Evolutionary conservation across 495 filamentous ascomycete genomes (phyloP).

Genomic region (Penicillium mononematosum): DNA sequence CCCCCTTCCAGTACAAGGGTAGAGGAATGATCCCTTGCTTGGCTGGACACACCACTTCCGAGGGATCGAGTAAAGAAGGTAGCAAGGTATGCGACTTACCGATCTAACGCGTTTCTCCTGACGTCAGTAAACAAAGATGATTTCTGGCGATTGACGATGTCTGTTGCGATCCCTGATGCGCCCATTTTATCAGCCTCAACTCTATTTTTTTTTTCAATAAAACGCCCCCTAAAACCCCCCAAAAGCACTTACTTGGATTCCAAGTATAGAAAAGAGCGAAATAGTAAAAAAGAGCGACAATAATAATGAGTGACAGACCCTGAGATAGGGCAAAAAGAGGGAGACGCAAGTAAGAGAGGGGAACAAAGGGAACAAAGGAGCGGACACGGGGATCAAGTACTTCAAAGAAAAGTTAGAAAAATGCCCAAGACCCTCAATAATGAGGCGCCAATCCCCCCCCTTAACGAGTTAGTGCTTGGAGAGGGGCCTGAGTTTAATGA

Average conservation of each 20-base stretch:
- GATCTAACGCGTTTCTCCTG: conserved; percentile 22
- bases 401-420: conserved; percentile 6
- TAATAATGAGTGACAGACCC: conserved; percentile 17
- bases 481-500: conserved; percentile 16
- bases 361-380: conserved; percentile 2
- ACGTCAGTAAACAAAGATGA: conserved; percentile 27
- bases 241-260: neutral
- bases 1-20: conserved; percentile 16
- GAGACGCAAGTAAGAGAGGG: neutral
- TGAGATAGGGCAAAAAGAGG: conserved; percentile 19
- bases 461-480: conserved; percentile 3
- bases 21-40: conserved; percentile 28
- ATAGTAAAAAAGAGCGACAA: conserved; percentile 14
- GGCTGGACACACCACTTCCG: conserved; percentile 3
- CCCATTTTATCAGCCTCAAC: conserved; percentile 5
- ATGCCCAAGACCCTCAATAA: neutral
- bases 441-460: conserved; percentile 7
- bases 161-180: conserved; percentile 1
- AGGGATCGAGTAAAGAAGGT: conserved; percentile 9
- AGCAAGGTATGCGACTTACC: conserved; percentile 24
- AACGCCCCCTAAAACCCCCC: neutral
- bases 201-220: neutral
- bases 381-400: conserved; percentile 26
- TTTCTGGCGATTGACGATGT: neutral
- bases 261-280: conserved; percentile 3